Base-by-base conservation (phyloP, 495 filamentous ascomycete species). In the Talaromyces stipitatus region DNA sequence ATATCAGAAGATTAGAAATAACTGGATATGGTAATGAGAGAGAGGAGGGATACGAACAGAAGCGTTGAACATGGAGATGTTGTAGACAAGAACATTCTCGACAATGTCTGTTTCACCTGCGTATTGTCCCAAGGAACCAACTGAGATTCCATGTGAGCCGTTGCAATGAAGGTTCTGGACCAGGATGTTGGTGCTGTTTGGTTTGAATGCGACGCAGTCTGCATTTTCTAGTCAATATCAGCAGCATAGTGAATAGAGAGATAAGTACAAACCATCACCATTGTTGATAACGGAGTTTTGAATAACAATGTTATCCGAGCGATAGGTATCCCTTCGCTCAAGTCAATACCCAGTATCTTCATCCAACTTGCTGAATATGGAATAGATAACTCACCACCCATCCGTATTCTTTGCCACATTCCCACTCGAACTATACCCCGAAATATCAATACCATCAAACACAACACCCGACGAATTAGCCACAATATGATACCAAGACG, bases 121-220 rank as follows among this genome's bases (percentile, higher is more conserved):
- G 59, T 89, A 89, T 61, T 89, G 85, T 0, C 85, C 85, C 0
- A 89, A 74, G 16, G 81, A 85, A 20, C 85, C 85, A 33, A 89
- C 83, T 14, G 79, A 83, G 60, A 88, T 87, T n/a, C 85, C 85
- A 65, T 89, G 85, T 11, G 84, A 88, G 47, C 87, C 87, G 56
- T 85, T 85, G 69, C 87, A 90, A 55, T 74, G 72, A 18, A 90
- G 65, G 56, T 85, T 85, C 66, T 89, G 84, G 16, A 89, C 80
- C 5, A 90, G 70, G 54, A 90, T 83, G 54, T 89, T 75, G n/a
- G 84, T 88, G 65, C 78, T 84, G 66, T 89, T 89, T 2, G 86
- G 86, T 66, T 90, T 89, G 77, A 89, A 88, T 10, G 83, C 83
- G n/a, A 89, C 85, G 58, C 85, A 89, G 63, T 89, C 79, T 74